These are phyloP conservation scores for Exophiala dermatitidis DNA, from an alignment of 2,329 filamentous ascomycete species.

Conservation along the genomic window DNA sequence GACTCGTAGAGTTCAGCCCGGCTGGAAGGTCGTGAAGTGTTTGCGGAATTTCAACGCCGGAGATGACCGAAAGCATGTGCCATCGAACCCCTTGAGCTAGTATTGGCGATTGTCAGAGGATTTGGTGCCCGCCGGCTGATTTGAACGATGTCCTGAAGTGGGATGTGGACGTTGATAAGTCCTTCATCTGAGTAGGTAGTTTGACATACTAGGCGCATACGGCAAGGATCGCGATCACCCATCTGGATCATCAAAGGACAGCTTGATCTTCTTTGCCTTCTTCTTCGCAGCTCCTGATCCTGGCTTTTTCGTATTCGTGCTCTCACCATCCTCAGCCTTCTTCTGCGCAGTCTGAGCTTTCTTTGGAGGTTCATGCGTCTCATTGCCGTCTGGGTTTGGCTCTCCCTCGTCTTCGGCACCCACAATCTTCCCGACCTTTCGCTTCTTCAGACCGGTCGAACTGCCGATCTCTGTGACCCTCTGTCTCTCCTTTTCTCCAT, in stretches of 20 bases:
- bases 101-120: no score
- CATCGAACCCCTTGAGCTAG: no score
- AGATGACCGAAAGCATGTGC: no score
- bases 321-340: conserved; percentile 1
- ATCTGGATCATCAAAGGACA: conserved; percentile 27
- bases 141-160: no score
- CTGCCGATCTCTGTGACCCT: conserved; percentile 1
- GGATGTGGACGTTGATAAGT: no score
- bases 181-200: no score
- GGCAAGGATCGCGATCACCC: no score
- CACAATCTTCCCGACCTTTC: conserved; percentile 24
- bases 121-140: no score
- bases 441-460: no score
- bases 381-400: neutral
- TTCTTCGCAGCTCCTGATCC: conserved; percentile 12
- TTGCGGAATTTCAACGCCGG: no score
- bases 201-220: neutral
- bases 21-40: no score
- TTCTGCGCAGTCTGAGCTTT: conserved; percentile 3
- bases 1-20: no score
- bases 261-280: conserved; percentile 27
- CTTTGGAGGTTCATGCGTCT: neutral
- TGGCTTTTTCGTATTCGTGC: conserved; percentile 5
- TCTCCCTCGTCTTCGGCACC: conserved; percentile 13
- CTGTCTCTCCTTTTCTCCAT: neutral